These are phyloP conservation scores for Mortierella sp. DNA, from an alignment of 371 early-diverging fungal species.

Conservation along the genomic window DNA sequence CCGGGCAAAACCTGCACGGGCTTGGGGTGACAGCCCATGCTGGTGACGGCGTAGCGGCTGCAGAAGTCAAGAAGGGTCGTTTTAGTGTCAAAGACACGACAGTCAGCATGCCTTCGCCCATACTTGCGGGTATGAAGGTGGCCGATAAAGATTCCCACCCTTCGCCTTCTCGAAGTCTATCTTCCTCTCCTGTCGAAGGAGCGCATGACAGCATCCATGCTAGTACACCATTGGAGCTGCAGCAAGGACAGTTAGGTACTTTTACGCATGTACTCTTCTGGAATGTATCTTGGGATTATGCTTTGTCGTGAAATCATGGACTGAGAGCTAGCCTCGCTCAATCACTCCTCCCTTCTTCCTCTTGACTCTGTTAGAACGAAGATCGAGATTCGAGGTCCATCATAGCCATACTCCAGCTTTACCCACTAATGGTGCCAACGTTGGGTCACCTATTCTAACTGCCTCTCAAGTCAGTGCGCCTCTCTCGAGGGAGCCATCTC, in stretches of 20 bases:
- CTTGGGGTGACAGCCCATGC: slow-evolving; percentile 23
- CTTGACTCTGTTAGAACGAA: slow-evolving; percentile 26
- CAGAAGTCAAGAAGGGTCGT: slow-evolving; percentile 47
- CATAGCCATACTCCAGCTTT: slow-evolving; percentile 26
- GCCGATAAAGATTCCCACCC: slow-evolving; percentile 19
- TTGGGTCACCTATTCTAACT: slow-evolving; percentile 16
- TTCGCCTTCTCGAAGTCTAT: slow-evolving; percentile 37
- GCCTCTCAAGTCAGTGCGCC: slow-evolving; percentile 10
- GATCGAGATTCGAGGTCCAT: slow-evolving; percentile 50
- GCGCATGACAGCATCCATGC: slow-evolving; percentile 33
- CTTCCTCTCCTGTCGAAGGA: slow-evolving; percentile 45
- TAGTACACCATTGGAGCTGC: slow-evolving; percentile 11
- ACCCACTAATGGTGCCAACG: slow-evolving; percentile 11
- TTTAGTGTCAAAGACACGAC: slow-evolving; percentile 51
- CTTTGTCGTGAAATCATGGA: too few relatives aligned
- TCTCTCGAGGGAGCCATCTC: slow-evolving; percentile 45
- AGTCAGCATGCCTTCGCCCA: slow-evolving; percentile 19
- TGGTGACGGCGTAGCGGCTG: slow-evolving; percentile 4
- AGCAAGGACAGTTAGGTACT: background rate
- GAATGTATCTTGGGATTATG: too few relatives aligned
- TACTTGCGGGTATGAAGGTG: slow-evolving; percentile 24
- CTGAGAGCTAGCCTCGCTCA: too few relatives aligned
- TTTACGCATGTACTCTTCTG: background rate
- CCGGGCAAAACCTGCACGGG: slow-evolving; percentile 27
- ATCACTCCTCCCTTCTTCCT: too few relatives aligned